These are phyloP conservation scores for Trypanosoma boissoni DNA, from an alignment of 208 protist genomes.

Conservation along the genomic window DNA sequence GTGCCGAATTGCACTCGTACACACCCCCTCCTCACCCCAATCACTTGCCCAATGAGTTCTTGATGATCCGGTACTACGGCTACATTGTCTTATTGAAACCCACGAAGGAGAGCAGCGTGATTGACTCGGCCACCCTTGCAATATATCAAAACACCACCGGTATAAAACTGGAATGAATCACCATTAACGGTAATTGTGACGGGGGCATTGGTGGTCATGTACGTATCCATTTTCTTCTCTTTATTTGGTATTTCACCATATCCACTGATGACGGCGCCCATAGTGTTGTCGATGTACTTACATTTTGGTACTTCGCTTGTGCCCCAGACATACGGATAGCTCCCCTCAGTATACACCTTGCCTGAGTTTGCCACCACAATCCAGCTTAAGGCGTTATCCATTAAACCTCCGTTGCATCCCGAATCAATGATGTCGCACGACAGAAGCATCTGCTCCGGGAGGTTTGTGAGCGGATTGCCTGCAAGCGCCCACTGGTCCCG, in stretches of 20 bases:
- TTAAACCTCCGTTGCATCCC: constrained; percentile 91
- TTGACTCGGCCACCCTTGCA: constrained; percentile 59
- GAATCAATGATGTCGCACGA: constrained; percentile 87
- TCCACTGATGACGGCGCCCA: constrained; percentile 63
- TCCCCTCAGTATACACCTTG: constrained; percentile 65
- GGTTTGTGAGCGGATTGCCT: constrained; percentile 38
- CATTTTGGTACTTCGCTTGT: constrained; percentile 32
- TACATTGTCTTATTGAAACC: constrained; percentile 55
- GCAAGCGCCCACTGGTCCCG: constrained; percentile 65
- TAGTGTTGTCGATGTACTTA: constrained; percentile 27
- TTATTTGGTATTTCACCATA: constrained; percentile 57
- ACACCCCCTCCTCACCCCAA: neutral
- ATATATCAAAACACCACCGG: constrained; percentile 63
- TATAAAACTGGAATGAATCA: constrained; percentile 66
- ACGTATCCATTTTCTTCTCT: constrained; percentile 68
- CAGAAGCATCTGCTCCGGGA: constrained; percentile 95
- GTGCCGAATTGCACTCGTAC: too few species aligned
- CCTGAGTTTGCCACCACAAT: constrained; percentile 67
- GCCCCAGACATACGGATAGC: constrained; percentile 86
- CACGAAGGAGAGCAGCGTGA: constrained; percentile 85
- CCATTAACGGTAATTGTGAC: constrained; percentile 91
- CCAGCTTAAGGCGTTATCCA: constrained; percentile 80
- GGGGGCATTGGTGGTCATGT: constrained; percentile 62
- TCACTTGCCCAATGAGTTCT: constrained; percentile 1
- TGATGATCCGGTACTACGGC: constrained; percentile 9